Evolutionary conservation across 768 basidiomycete species (phyloP), one percentile per base, ranked within the genome.

Genomic region (Hemileccinum rubropunctum): DNA sequence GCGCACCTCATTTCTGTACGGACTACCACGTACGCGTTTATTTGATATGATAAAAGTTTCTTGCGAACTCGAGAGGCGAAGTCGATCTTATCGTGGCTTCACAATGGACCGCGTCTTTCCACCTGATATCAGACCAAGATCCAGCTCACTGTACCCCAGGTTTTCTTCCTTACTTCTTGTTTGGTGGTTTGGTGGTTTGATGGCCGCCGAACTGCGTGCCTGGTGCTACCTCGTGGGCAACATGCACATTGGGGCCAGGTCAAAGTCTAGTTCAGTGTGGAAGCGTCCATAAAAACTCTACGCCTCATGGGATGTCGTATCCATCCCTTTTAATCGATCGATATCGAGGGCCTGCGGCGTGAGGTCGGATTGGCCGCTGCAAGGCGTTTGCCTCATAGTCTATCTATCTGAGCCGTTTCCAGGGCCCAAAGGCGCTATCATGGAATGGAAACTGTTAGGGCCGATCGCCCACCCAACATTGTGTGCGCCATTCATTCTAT

Each of bases 281-380:
- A 49, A 37, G 40, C 48, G 35, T 43, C 8, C n/a, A n/a, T 17
- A 26, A 44, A 49, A 50, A 21, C 48, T 43, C 42, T 42, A 43
- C 26, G 28, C 48, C 48, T 44, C 48, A 50, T 50, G 34, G 46
- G 14, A 33, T 35, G 9, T 30, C 42, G 42, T 30, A 30, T 23
- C 2, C 37, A 37, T 15, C 37, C 37, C 45, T 36, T 20, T 36
- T 9, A 28, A 45, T 45, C 30, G 38, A 47, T 45, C 34, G 23
- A 17, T 36, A 20, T 27, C 26, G 21, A 37, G 15, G 18, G 17
- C 15, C 17, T 37, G 36, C 33, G 20, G 18, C 18, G 32, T 42
- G 17, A 36, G 35, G n/a, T 17, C 35, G 35, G 35, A 36, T 36
- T 36, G 38, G 20, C 12, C 1, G 27, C 37, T 38, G 37, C 37